Conservation (phyloP, 495 filamentous ascomycete genomes). For the Podospora pseudopauciseta region DNA sequence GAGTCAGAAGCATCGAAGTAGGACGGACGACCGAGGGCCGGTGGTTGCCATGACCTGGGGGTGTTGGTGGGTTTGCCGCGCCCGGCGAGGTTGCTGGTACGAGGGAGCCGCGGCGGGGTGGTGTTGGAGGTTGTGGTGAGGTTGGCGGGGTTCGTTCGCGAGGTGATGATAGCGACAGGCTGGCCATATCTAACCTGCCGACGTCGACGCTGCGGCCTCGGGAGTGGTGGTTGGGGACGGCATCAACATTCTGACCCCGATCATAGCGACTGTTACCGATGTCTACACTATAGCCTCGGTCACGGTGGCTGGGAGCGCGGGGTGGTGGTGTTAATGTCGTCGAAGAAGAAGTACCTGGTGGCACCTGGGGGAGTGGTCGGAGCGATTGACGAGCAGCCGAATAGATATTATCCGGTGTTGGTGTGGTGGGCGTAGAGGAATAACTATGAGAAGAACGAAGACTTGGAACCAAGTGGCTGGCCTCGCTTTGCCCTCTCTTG, state of each 20-base stretch:
- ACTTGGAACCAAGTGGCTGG: conserved; percentile 44
- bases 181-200: conserved; percentile 49
- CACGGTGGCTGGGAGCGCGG: conserved; percentile 31
- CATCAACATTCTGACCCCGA: conserved; percentile 18
- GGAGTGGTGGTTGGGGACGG: conserved; percentile 19
- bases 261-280: conserved; percentile 40
- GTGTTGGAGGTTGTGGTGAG: neutral
- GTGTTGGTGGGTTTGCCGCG: conserved; percentile 21
- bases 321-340: conserved; percentile 21
- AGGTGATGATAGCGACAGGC: conserved; percentile 36
- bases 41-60: conserved; percentile 9
- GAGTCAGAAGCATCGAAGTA: conserved; percentile 51
- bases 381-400: conserved; percentile 71
- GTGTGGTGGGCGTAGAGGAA: conserved; percentile 46
- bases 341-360: conserved; percentile 29
- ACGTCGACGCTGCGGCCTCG: conserved; percentile 44
- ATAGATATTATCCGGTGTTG: conserved; percentile 56
- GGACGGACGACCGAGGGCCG: conserved; percentile 46
- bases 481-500: conserved; percentile 75
- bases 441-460: conserved; percentile 36
- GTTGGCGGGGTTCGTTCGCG: conserved; percentile 33
- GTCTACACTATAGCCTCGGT: conserved; percentile 50
- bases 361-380: conserved; percentile 69
- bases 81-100: neutral
- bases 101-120: neutral